Conservation (phyloP, 2,329 filamentous ascomycete species). For the Colletotrichum shisoi region DNA sequence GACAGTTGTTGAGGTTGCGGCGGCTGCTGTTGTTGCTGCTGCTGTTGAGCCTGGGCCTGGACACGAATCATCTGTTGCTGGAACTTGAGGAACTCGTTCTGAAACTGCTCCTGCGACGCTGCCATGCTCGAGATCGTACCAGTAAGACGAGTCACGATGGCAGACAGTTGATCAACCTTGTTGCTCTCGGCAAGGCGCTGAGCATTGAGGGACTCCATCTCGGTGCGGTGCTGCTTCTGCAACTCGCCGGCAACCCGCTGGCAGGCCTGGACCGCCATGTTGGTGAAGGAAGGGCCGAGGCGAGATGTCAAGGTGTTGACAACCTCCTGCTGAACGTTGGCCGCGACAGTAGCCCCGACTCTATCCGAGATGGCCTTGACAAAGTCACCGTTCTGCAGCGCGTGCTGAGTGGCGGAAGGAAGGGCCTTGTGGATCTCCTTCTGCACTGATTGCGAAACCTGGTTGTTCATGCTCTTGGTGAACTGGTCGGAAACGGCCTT, state of each 20-base stretch:
- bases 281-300: slow-evolving; percentile 72
- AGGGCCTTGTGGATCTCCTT: slow-evolving; percentile 76
- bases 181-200: slow-evolving; percentile 60
- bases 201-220: slow-evolving; percentile 60
- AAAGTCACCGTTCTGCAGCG: slow-evolving; percentile 77
- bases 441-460: slow-evolving; percentile 71
- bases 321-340: slow-evolving; percentile 75
- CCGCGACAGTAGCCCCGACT: slow-evolving; percentile 70
- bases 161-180: slow-evolving; percentile 78
- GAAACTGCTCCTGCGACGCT: slow-evolving; percentile 71
- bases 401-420: slow-evolving; percentile 70
- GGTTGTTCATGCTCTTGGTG: slow-evolving; percentile 69
- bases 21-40: slow-evolving; percentile 39
- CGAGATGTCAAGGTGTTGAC: slow-evolving; percentile 66
- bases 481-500: slow-evolving; percentile 77
- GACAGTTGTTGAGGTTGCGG: slow-evolving; percentile 34
- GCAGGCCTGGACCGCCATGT: slow-evolving; percentile 70
- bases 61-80: slow-evolving; percentile 58
- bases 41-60: slow-evolving; percentile 47
- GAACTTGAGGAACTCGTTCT: slow-evolving; percentile 68
- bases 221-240: slow-evolving; percentile 66
- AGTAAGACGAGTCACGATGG: slow-evolving; percentile 70
- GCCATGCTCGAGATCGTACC: slow-evolving; percentile 76
- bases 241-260: slow-evolving; percentile 74
- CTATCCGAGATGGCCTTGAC: slow-evolving; percentile 76